Evolutionary conservation across 2,329 filamentous ascomycete genomes (phyloP).

Genomic region (Penicillium sp.): DNA sequence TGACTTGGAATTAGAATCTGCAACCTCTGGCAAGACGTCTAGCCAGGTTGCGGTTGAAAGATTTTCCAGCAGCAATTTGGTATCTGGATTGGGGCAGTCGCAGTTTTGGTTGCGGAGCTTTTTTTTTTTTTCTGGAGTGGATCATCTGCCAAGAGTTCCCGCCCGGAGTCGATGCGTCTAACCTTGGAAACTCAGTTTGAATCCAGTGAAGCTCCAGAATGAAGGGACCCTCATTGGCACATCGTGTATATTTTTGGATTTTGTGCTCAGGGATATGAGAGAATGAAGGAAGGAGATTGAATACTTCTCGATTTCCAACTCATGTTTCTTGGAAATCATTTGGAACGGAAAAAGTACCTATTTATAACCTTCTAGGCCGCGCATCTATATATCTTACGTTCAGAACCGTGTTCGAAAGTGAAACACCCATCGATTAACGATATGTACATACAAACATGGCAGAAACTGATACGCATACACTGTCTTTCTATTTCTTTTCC

Average conservation of each 20-base stretch:
- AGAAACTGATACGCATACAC: conserved; percentile 36
- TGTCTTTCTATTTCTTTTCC: conserved; percentile 70
- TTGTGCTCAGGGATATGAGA: no score
- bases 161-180: conserved; percentile 1
- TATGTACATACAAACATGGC: conserved; percentile 39
- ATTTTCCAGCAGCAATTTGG: no score
- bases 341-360: no score
- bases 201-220: no score
- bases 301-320: no score
- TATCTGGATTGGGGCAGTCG: not conserved
- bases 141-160: conserved; percentile 20
- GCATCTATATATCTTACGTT: no score
- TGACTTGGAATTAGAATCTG: not conserved
- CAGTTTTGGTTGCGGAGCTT: conserved; percentile 10
- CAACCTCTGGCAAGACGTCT: not conserved
- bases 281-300: no score
- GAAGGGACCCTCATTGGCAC: no score
- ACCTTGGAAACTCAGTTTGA: not conserved
- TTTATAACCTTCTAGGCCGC: no score
- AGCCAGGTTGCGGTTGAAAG: not conserved
- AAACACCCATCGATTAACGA: conserved; percentile 24
- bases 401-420: not conserved
- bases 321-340: no score
- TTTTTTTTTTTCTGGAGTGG: conserved; percentile 20
- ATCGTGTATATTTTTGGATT: no score